A percentile compares a stretch with the other conserved stretches of the same genome.
phyloP scores from a whole-genome alignment of 805 yeast species.

The Ogataea naganishii region DNA sequence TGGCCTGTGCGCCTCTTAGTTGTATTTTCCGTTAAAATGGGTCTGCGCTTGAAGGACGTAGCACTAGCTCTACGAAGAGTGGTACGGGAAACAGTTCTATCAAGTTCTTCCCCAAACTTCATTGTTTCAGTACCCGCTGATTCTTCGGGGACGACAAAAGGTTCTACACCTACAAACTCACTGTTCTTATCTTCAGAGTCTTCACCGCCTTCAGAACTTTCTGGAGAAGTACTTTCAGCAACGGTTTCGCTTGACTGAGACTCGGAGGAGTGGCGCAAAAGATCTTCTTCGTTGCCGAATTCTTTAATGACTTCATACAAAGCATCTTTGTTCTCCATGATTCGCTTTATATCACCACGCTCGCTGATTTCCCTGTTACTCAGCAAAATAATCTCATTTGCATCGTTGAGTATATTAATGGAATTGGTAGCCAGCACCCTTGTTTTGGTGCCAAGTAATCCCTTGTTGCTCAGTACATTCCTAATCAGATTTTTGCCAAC shows the following conservation, averaged over 20 bases:
- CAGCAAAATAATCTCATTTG: conserved; percentile 54
- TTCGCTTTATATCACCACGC: conserved; percentile 38
- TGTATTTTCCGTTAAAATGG: conserved; percentile 17
- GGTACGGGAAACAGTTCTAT: conserved; percentile 9
- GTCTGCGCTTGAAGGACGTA: conserved; percentile 45
- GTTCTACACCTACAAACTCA: conserved; percentile 7
- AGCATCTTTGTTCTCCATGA: conserved; percentile 15
- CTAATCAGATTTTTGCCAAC: conserved; percentile 82
- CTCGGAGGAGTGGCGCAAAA: conserved; percentile 1
- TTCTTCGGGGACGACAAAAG: conserved; percentile 8
- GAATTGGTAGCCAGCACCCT: conserved; percentile 52
- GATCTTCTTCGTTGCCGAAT: conserved; percentile 21
- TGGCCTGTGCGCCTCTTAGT: conserved; percentile 31
- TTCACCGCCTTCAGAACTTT: conserved; percentile 6
- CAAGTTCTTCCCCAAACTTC: conserved; percentile 7
- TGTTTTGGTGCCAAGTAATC: conserved; percentile 43
- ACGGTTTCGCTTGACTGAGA: background rate
- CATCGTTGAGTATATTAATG: conserved; percentile 43
- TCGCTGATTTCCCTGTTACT: conserved; percentile 49
- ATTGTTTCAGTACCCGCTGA: conserved; percentile 10
- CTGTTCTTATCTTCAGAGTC: conserved; percentile 4
- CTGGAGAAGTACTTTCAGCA: conserved; percentile 4
- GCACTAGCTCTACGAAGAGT: conserved; percentile 53
- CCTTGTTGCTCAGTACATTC: conserved; percentile 35
- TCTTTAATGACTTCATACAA: conserved; percentile 29